Evolutionary conservation across 2,329 filamentous ascomycete genomes (phyloP).

Genomic region (Lachnellula cervina): DNA sequence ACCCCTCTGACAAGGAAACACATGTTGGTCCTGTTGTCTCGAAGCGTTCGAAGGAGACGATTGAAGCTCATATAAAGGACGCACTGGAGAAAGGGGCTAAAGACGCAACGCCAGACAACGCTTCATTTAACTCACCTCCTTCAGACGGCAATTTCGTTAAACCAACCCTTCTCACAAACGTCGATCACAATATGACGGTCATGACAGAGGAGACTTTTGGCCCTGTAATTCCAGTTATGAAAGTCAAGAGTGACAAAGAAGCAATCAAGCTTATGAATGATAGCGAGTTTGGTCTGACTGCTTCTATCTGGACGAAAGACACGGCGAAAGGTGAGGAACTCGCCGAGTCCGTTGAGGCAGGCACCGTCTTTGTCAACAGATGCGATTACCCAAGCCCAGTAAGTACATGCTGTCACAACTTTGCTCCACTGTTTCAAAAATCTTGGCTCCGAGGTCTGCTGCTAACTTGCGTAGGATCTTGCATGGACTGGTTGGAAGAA

Average conservation of each 20-base stretch:
- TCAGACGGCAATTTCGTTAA: constrained; percentile 82
- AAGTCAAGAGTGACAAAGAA: constrained; percentile 74
- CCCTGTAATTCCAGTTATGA: constrained; percentile 85
- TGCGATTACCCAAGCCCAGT: constrained; percentile 89
- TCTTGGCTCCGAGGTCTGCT: constrained; percentile 3
- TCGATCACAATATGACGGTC: constrained; percentile 77
- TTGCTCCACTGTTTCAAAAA: constrained; percentile 4
- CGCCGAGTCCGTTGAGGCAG: constrained; percentile 77
- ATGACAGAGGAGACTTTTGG: constrained; percentile 97
- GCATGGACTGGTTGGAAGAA: constrained; percentile 99
- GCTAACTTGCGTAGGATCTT: constrained; percentile 57
- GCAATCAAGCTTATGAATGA: constrained; percentile 88
- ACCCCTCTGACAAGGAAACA: constrained; percentile 73
- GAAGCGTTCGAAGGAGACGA: constrained; percentile 68
- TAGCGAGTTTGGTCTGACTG: constrained; percentile 87
- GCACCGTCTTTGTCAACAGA: constrained; percentile 93
- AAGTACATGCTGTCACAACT: constrained; percentile 38
- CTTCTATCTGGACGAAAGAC: constrained; percentile 97
- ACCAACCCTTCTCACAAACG: constrained; percentile 74
- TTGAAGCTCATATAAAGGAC: constrained; percentile 75
- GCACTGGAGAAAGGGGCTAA: constrained; percentile 78
- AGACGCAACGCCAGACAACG: constrained; percentile 78
- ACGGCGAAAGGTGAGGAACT: constrained; percentile 68
- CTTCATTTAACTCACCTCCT: constrained; percentile 67
- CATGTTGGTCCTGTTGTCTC: constrained; percentile 88